phyloP scores from a whole-genome alignment of 2,329 filamentous ascomycete genomes.

The Fusarium setosum region DNA sequence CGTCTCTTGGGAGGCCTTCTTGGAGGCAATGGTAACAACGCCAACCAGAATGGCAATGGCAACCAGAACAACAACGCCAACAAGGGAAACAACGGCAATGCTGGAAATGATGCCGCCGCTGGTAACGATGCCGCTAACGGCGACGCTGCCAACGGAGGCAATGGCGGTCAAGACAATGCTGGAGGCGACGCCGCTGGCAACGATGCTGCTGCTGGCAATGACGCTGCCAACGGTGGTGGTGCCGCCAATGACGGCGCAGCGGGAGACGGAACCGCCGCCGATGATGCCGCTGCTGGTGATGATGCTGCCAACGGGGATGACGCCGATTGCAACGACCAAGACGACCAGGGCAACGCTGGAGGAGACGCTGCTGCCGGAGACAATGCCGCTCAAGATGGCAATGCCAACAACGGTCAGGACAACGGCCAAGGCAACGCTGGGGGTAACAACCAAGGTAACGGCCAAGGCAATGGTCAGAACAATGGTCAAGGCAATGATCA shows the following conservation, averaged over 20 bases:
- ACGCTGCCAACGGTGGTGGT: neutral
- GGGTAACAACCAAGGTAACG: neutral
- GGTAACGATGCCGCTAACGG: conserved; percentile 47
- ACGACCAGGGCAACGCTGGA: neutral
- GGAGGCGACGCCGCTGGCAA: conserved; percentile 6
- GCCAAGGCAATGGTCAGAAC: neutral
- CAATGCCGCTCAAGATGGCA: neutral
- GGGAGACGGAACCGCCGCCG: conserved; percentile 10
- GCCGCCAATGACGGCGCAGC: conserved; percentile 9
- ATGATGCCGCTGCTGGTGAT: neutral
- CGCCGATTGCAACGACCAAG: neutral
- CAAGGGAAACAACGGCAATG: conserved; percentile 55
- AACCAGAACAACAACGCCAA: neutral
- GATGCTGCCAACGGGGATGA: neutral
- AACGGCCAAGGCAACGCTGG: neutral
- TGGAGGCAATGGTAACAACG: neutral
- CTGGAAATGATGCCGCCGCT: conserved; percentile 54
- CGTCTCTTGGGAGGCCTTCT: neutral
- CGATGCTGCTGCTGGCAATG: neutral
- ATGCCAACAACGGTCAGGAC: neutral
- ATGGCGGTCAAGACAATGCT: neutral
- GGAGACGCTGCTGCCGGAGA: neutral
- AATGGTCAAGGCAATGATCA: neutral
- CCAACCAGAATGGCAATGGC: neutral
- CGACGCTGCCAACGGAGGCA: conserved; percentile 44